Percentiles rank a stretch among this genome's conserved stretches.
phyloP scores from a whole-genome alignment of 2,329 filamentous ascomycete species.

The Claviceps digitariae region DNA sequence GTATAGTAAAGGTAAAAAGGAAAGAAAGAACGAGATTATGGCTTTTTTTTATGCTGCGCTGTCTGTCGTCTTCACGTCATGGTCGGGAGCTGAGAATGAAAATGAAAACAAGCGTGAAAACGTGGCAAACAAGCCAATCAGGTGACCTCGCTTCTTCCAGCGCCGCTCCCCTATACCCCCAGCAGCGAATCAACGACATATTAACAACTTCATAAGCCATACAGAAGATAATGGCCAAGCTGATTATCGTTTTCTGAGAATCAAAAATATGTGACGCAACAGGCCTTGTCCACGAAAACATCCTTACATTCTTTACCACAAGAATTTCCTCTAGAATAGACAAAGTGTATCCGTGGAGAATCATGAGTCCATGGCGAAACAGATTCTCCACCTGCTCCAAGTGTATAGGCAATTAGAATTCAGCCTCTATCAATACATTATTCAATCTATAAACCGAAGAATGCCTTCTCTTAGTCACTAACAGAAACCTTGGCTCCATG shows the following conservation, averaged over 20 bases:
- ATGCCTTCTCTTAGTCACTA: not conserved
- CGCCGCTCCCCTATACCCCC: too few species aligned
- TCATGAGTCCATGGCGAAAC: too few species aligned
- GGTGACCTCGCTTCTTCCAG: not conserved
- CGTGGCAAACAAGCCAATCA: not conserved
- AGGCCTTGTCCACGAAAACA: too few species aligned
- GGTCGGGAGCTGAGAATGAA: too few species aligned
- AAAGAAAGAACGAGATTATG: not conserved
- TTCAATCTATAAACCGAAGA: not conserved
- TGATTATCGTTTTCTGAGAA: too few species aligned
- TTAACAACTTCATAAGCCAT: not conserved
- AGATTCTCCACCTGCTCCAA: too few species aligned
- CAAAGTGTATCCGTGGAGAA: not conserved
- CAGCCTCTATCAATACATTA: too few species aligned
- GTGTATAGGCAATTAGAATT: too few species aligned
- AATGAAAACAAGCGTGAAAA: not conserved
- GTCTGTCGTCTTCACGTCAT: not conserved
- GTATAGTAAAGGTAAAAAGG: too few species aligned
- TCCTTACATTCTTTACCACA: not conserved
- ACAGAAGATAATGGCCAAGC: too few species aligned
- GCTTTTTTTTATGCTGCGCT: not conserved
- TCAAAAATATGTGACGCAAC: too few species aligned
- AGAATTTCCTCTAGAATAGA: not conserved
- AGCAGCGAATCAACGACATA: not conserved
- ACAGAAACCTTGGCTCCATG: not conserved